Evolutionary conservation across 768 basidiomycete species (phyloP).

Genomic region (Amanita rubescens): DNA sequence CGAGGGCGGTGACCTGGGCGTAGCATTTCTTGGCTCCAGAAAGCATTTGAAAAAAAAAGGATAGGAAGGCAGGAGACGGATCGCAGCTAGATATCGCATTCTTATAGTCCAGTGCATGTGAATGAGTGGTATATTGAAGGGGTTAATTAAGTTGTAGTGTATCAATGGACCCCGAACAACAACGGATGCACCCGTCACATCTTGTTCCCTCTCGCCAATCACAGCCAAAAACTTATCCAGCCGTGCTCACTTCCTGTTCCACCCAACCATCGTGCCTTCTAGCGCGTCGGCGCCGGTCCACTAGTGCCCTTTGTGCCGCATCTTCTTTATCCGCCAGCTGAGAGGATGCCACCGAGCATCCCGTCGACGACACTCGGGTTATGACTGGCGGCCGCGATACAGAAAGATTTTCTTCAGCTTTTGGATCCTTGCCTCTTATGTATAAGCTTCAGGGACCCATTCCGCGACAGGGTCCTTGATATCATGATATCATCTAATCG

Average conservation of each 20-base stretch:
- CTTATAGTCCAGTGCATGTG: not conserved
- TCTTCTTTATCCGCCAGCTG: constrained; percentile 4
- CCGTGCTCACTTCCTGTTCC: not conserved
- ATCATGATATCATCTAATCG: not conserved
- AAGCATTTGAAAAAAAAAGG: not conserved
- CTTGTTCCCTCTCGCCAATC: no score
- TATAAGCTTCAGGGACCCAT: not conserved
- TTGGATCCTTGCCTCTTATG: not conserved
- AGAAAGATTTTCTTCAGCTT: not conserved
- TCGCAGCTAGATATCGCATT: not conserved
- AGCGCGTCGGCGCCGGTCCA: constrained; percentile 11
- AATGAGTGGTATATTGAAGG: not conserved
- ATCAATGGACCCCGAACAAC: not conserved
- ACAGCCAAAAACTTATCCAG: not conserved
- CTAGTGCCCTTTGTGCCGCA: constrained; percentile 9
- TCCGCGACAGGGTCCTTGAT: not conserved
- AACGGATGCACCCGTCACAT: not conserved
- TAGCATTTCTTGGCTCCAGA: not conserved
- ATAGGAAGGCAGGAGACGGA: not conserved
- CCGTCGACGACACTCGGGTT: constrained; percentile 6
- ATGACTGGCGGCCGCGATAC: constrained; percentile 1
- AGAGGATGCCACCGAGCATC: constrained; percentile 2
- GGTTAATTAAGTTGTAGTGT: not conserved
- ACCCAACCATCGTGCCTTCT: constrained; percentile 7
- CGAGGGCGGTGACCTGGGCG: constrained; percentile 6